phyloP scores from a whole-genome alignment of 116 monocot genomes.

The Trichopus zeylanicus region DNA sequence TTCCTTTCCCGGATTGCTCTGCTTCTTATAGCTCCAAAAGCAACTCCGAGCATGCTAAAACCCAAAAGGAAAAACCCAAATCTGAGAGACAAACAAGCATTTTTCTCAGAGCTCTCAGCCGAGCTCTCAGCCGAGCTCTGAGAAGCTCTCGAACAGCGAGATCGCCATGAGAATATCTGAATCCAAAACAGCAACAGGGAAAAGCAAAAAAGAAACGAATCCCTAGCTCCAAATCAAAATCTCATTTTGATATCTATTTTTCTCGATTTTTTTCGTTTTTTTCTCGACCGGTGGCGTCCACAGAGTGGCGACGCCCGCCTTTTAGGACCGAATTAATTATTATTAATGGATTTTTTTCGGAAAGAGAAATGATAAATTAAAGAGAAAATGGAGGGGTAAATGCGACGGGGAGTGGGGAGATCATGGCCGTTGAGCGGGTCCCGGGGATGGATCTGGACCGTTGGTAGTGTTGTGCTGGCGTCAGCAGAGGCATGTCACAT shows the following conservation, averaged over 20 bases:
- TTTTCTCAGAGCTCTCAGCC: constrained; percentile 17
- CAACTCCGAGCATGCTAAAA: too few relatives aligned
- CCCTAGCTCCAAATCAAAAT: too few relatives aligned
- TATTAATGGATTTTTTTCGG: too few relatives aligned
- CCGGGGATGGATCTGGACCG: constrained; percentile 4
- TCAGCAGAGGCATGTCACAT: constrained; percentile 3
- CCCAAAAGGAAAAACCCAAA: too few relatives aligned
- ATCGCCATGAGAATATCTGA: constrained; percentile 34
- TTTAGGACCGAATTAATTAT: too few relatives aligned
- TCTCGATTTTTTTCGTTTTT: not conserved
- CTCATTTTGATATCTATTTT: too few relatives aligned
- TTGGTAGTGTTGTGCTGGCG: not conserved
- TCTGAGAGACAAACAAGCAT: too few relatives aligned
- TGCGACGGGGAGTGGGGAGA: not conserved
- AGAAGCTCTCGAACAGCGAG: constrained; percentile 32
- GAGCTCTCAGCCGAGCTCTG: constrained; percentile 55
- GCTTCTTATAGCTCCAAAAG: too few relatives aligned
- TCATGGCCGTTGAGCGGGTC: not conserved
- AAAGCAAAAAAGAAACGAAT: too few relatives aligned
- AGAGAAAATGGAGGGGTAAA: not conserved
- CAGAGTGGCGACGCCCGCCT: too few relatives aligned
- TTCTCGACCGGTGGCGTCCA: too few relatives aligned
- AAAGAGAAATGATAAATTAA: not conserved
- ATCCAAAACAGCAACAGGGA: not conserved
- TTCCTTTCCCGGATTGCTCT: too few relatives aligned